Conservation (phyloP, 2,329 filamentous ascomycete species). For the Fusarium humuli region DNA sequence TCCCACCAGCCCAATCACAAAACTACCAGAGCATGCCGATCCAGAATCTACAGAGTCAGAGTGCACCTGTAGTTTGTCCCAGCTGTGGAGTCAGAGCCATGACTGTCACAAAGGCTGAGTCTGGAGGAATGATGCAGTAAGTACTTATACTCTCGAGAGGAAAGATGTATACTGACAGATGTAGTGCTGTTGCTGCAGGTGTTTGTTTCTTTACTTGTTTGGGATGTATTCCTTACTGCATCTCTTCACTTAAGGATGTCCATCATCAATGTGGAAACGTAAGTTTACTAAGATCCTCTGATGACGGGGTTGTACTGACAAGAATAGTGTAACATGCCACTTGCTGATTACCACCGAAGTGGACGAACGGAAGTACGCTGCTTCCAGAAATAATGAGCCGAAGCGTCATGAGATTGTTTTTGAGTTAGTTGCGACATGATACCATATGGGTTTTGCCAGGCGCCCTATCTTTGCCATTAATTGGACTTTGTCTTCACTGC, state of each 20-base stretch:
- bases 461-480: neutral
- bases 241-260: constrained; percentile 38
- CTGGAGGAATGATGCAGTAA: constrained; percentile 37
- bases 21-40: constrained; percentile 23
- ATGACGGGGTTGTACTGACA: neutral
- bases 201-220: constrained; percentile 36
- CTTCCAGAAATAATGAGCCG: constrained; percentile 5
- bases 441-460: constrained; percentile 3
- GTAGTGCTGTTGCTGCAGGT: constrained; percentile 34
- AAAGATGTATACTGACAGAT: neutral
- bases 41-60: constrained; percentile 23
- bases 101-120: constrained; percentile 20
- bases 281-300: neutral
- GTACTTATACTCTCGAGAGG: neutral
- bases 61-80: constrained; percentile 37
- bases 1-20: constrained; percentile 3
- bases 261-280: constrained; percentile 41
- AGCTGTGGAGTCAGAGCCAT: constrained; percentile 18
- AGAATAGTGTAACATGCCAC: constrained; percentile 30
- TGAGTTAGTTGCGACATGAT: neutral
- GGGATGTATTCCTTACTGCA: constrained; percentile 40
- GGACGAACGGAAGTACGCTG: constrained; percentile 37
- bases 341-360: constrained; percentile 41
- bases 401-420: neutral
- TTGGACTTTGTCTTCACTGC: neutral